Conservation (phyloP, 371 early-diverging fungal species). For the Actinomucor elegans region DNA sequence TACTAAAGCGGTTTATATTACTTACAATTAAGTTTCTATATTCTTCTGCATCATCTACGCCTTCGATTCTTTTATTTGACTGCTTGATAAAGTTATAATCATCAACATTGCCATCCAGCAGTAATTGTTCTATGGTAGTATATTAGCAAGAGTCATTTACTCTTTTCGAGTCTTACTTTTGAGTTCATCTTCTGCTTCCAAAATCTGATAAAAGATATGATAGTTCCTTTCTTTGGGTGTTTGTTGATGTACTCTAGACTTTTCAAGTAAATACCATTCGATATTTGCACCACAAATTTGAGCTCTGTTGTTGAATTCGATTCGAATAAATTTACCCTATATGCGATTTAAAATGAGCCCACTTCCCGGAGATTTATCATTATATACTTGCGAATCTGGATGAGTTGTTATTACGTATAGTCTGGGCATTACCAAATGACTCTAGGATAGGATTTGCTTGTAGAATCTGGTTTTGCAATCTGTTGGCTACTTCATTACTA, state of each 20-base stretch:
- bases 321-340: slow-evolving; percentile 98
- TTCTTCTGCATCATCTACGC: slow-evolving; percentile 93
- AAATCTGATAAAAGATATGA: slow-evolving; percentile 98
- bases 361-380: not conserved
- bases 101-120: slow-evolving; percentile 63
- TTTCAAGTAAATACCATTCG: slow-evolving; percentile 98
- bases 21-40: slow-evolving; percentile 59
- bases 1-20: not conserved
- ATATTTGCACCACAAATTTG: slow-evolving; percentile 97
- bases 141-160: no score
- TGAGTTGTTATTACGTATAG: slow-evolving; percentile 99
- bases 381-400: slow-evolving; percentile 92
- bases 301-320: slow-evolving; percentile 90
- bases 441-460: slow-evolving; percentile 99
- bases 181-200: slow-evolving; percentile 77
- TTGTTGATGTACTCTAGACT: slow-evolving; percentile 96
- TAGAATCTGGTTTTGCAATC: slow-evolving; percentile 92
- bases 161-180: slow-evolving; percentile 52
- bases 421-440: slow-evolving; percentile 99
- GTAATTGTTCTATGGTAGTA: slow-evolving; percentile 55
- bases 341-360: not conserved
- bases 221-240: slow-evolving; percentile 94
- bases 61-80: slow-evolving; percentile 86
- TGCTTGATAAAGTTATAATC: slow-evolving; percentile 83
- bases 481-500: slow-evolving; percentile 37